Conservation (phyloP, 305 asterid species). For the Rubia peregrina region DNA sequence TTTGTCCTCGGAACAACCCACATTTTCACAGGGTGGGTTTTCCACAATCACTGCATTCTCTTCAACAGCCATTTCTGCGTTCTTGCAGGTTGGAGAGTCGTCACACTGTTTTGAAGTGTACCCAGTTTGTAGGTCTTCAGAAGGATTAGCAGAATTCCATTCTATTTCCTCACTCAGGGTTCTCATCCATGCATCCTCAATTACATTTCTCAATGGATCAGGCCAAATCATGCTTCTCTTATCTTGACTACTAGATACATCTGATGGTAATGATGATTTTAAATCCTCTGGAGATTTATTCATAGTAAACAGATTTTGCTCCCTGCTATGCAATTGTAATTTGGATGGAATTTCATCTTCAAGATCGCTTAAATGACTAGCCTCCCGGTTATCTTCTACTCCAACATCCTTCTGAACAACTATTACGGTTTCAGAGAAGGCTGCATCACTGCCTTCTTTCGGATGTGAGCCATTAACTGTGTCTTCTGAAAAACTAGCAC, state of each 20-base stretch:
- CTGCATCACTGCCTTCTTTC: conserved; percentile 21
- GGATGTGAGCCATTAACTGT: conserved; percentile 17
- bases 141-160: conserved; percentile 13
- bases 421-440: conserved; percentile 15
- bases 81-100: conserved; percentile 15
- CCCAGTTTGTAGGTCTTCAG: conserved; percentile 21
- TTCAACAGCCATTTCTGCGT: conserved; percentile 17
- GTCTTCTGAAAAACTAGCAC: conserved; percentile 19
- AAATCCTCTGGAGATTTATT: conserved; percentile 11
- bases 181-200: conserved; percentile 5
- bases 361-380: conserved; percentile 13
- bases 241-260: not conserved
- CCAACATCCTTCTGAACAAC: conserved; percentile 16
- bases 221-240: not conserved
- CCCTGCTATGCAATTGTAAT: not conserved
- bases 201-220: conserved; percentile 1
- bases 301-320: conserved; percentile 2
- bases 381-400: conserved; percentile 12
- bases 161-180: not conserved
- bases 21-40: conserved; percentile 10
- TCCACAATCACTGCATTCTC: conserved; percentile 18
- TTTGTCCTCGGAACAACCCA: conserved; percentile 12
- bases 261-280: not conserved
- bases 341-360: conserved; percentile 14
- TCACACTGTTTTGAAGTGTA: conserved; percentile 19